Evolutionary conservation across 345 rosid species (phyloP).

Genomic region (Citrus cavaleriei): DNA sequence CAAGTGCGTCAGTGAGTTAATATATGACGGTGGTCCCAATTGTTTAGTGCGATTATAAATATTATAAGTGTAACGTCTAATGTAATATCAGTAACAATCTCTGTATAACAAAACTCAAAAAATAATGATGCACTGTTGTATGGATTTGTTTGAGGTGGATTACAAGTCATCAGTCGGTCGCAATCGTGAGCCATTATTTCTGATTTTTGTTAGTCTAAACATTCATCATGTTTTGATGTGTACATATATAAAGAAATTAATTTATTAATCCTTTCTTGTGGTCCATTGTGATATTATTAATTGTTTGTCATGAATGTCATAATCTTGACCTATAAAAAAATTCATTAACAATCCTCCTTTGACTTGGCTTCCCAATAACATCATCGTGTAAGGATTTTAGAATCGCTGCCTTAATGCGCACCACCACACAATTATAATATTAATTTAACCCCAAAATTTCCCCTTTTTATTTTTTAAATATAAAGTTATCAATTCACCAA

Average conservation of each 20-base stretch:
- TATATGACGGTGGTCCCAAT: too few relatives aligned
- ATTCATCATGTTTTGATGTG: background rate
- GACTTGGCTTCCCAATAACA: slow-evolving; percentile 5
- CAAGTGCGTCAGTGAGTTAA: rapidly evolving
- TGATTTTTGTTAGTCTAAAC: background rate
- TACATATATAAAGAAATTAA: background rate
- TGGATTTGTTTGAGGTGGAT: background rate
- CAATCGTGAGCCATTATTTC: background rate
- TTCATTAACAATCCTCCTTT: background rate
- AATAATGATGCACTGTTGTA: too few relatives aligned
- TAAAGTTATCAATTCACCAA: too few relatives aligned
- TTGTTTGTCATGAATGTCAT: slow-evolving; percentile 3
- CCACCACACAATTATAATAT: too few relatives aligned
- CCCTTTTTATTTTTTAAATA: too few relatives aligned
- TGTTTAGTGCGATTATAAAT: rapidly evolving
- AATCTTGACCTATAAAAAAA: background rate
- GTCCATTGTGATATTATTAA: background rate
- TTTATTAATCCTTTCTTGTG: background rate
- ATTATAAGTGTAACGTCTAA: rapidly evolving
- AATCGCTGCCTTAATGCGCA: too few relatives aligned
- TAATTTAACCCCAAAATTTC: too few relatives aligned
- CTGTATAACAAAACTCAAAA: rapidly evolving
- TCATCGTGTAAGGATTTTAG: too few relatives aligned
- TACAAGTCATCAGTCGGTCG: background rate
- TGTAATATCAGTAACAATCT: rapidly evolving